phyloP scores from a whole-genome alignment of 2,329 filamentous ascomycete species.

The Teratosphaeriaceae sp. region DNA sequence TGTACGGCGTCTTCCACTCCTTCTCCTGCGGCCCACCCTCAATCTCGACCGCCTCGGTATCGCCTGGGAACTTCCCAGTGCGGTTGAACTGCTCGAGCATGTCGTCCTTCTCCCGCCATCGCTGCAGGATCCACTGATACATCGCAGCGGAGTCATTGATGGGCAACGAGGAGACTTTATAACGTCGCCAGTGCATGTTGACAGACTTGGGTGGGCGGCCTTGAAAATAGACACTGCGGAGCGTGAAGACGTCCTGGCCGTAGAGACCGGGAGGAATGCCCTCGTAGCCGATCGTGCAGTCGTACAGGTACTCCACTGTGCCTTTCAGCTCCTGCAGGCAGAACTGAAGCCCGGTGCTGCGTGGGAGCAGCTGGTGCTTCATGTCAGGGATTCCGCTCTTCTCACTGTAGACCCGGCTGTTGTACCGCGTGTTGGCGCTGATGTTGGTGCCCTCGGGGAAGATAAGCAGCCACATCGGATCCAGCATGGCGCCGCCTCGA shows the following conservation, averaged over 20 bases:
- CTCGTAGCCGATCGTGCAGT: conserved; percentile 94
- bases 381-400: conserved; percentile 66
- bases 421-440: conserved; percentile 62
- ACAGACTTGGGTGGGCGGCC: conserved; percentile 87
- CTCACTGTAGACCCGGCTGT: conserved; percentile 67
- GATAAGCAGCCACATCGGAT: conserved; percentile 84
- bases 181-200: conserved; percentile 94
- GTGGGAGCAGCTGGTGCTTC: conserved; percentile 66
- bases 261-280: conserved; percentile 76
- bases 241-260: conserved; percentile 80
- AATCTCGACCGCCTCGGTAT: conserved; percentile 36
- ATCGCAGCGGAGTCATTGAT: conserved; percentile 66
- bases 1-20: conserved; percentile 35
- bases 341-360: conserved; percentile 74
- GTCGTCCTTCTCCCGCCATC: conserved; percentile 89
- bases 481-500: conserved; percentile 80
- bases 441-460: conserved; percentile 86
- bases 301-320: conserved; percentile 76
- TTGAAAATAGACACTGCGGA: conserved; percentile 80
- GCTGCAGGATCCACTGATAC: conserved; percentile 69
- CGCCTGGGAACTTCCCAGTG: conserved; percentile 76
- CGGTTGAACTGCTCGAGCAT: conserved; percentile 69
- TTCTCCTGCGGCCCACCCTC: conserved; percentile 23
- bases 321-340: conserved; percentile 68
- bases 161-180: conserved; percentile 71